Evolutionary conservation across 371 early-diverging fungal genomes (phyloP).

Genomic region (Dichotomocladium elegans): DNA sequence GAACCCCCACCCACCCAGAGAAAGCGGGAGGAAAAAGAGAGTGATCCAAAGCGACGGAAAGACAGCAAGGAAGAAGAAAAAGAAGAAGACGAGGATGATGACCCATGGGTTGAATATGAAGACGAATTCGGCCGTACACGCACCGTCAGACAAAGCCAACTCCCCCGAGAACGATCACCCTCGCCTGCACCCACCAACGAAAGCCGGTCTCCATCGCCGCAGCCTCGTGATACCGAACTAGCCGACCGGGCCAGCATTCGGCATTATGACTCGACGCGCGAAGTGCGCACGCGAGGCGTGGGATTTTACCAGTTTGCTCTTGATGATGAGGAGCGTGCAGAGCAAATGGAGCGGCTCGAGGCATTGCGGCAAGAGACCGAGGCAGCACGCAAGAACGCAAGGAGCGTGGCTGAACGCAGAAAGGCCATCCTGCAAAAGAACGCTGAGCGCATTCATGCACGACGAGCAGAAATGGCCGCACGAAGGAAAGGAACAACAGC

Average conservation of each 20-base stretch:
- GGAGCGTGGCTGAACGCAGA: slow-evolving; percentile 42
- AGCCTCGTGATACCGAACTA: slow-evolving; percentile 5
- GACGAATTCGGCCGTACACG: slow-evolving; percentile 82
- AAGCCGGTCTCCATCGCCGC: slow-evolving; percentile 5
- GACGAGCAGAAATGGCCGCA: slow-evolving; percentile 31
- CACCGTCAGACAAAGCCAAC: slow-evolving; percentile 62
- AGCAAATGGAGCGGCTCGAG: slow-evolving; percentile 63
- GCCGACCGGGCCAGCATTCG: slow-evolving; percentile 24
- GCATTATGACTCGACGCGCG: slow-evolving; percentile 57
- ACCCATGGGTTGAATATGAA: slow-evolving; percentile 78
- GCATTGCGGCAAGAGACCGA: slow-evolving; percentile 54
- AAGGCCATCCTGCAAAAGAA: slow-evolving; percentile 44
- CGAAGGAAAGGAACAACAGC: slow-evolving; percentile 1
- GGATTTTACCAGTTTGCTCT: slow-evolving; percentile 73
- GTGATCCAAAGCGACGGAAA: slow-evolving; percentile 10
- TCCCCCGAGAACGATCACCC: slow-evolving; percentile 26
- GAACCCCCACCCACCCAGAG: too few species aligned
- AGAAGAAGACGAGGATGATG: slow-evolving; percentile 32
- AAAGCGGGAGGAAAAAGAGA: neutral
- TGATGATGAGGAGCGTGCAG: slow-evolving; percentile 62
- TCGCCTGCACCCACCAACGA: slow-evolving; percentile 10
- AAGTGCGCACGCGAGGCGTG: slow-evolving; percentile 70
- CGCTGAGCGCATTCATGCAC: slow-evolving; percentile 40
- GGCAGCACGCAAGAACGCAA: slow-evolving; percentile 33
- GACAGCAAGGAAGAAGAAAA: slow-evolving; percentile 8